These are phyloP conservation scores for Kodamaea ohmeri DNA, from an alignment of 1,139 yeast species.

Conservation along the genomic window DNA sequence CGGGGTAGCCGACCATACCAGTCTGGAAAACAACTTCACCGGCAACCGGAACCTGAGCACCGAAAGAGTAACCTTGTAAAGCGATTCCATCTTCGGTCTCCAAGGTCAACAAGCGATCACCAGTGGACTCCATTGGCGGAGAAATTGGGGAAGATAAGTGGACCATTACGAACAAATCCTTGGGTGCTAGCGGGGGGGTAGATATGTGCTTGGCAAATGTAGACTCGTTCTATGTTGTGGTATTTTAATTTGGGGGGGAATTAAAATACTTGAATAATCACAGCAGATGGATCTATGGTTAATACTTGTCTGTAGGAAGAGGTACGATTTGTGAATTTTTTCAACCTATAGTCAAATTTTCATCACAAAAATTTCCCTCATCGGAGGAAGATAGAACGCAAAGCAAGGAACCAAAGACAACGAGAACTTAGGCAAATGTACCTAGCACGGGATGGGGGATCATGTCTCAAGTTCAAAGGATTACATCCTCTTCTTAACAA, in stretches of 20 bases:
- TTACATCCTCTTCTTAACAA: slow-evolving; percentile 12
- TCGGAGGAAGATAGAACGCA: neutral
- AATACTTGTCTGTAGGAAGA: neutral
- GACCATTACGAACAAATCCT: slow-evolving; percentile 18
- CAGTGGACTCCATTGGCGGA: slow-evolving; percentile 81
- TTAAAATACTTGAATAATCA: slow-evolving; percentile 14
- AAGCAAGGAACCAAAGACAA: neutral
- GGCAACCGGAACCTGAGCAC: slow-evolving; percentile 85
- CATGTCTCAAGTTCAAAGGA: too few relatives aligned
- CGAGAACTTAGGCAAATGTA: neutral
- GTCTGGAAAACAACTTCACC: slow-evolving; percentile 99
- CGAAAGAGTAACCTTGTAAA: slow-evolving; percentile 95
- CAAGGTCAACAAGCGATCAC: slow-evolving; percentile 81
- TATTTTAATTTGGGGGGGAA: slow-evolving; percentile 18
- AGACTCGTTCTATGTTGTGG: slow-evolving; percentile 9
- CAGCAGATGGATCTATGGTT: slow-evolving; percentile 5
- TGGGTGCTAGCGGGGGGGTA: slow-evolving; percentile 5
- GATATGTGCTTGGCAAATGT: slow-evolving; percentile 2
- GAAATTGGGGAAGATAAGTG: slow-evolving; percentile 67
- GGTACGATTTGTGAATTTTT: slow-evolving; percentile 1
- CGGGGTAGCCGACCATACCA: slow-evolving; percentile 99
- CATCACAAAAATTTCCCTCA: neutral
- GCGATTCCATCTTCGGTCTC: slow-evolving; percentile 89
- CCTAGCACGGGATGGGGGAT: neutral
- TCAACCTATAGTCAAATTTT: neutral